phyloP scores from a whole-genome alignment of 495 filamentous ascomycete species.

The Aspergillus indologenus region DNA sequence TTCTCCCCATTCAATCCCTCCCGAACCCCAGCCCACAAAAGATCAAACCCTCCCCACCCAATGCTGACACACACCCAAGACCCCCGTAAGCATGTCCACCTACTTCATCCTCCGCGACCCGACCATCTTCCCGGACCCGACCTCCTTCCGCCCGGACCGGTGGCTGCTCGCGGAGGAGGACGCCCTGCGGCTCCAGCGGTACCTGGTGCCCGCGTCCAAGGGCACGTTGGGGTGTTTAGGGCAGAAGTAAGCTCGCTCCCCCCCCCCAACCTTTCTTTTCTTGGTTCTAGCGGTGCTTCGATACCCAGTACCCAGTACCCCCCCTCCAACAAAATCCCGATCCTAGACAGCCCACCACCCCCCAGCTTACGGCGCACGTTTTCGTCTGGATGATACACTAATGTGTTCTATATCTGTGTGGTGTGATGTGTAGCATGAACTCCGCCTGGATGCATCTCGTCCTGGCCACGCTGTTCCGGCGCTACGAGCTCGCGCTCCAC shows the following conservation, averaged over 20 bases:
- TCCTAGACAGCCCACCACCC: no score
- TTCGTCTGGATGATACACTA: no score
- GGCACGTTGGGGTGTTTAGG: constrained; percentile 48
- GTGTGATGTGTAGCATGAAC: constrained; percentile 27
- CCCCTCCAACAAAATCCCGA: no score
- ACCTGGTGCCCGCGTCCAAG: constrained; percentile 42
- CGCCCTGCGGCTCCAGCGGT: constrained; percentile 27
- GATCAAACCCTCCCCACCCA: no score
- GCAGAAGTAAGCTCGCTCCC: constrained; percentile 39
- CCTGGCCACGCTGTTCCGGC: constrained; percentile 26
- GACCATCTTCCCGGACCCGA: constrained; percentile 45
- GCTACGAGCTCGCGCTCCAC: constrained; percentile 31
- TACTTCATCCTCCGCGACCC: constrained; percentile 48
- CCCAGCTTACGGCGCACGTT: no score
- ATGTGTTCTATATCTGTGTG: no score
- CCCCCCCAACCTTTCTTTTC: no score
- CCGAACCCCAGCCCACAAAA: constrained; percentile 38
- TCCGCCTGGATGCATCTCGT: constrained; percentile 30
- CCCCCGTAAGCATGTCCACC: constrained; percentile 45
- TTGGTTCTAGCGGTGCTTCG: no score
- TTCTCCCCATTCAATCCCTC: constrained; percentile 31
- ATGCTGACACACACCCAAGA: constrained; percentile 29
- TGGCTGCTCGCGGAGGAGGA: constrained; percentile 37
- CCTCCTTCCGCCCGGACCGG: constrained; percentile 46
- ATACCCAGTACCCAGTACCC: no score